Percentiles rank a stretch among this genome's conserved stretches.
Conservation (phyloP, 1,284 basidiomycete species). For the Fomitopsis schrenkii region DNA sequence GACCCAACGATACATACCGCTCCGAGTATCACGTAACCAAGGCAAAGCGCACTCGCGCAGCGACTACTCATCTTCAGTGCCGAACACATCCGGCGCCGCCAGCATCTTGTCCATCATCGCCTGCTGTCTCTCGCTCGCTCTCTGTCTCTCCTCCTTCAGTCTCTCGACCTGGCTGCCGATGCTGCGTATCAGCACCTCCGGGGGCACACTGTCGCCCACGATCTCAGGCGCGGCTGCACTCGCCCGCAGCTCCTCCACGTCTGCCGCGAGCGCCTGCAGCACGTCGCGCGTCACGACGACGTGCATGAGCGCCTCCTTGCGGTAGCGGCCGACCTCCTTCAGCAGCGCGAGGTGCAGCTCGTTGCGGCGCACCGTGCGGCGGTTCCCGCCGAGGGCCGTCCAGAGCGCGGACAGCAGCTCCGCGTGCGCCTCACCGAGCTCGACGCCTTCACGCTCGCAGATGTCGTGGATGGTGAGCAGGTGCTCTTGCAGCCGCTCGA, state of each 20-base stretch:
- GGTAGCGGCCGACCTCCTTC: constrained; percentile 48
- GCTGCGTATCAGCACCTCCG: constrained; percentile 69
- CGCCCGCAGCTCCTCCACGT: constrained; percentile 70
- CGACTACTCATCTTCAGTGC: constrained; percentile 8
- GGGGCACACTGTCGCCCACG: constrained; percentile 50
- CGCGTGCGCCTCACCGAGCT: constrained; percentile 38
- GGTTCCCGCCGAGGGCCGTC: constrained; percentile 63
- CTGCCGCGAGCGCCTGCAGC: constrained; percentile 57
- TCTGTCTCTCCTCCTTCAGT: constrained; percentile 50
- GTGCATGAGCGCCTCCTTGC: constrained; percentile 55
- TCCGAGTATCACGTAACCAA: not conserved
- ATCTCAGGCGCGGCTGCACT: constrained; percentile 62
- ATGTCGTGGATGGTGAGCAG: constrained; percentile 53
- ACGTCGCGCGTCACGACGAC: constrained; percentile 59
- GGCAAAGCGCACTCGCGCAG: not conserved
- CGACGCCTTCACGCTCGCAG: constrained; percentile 49
- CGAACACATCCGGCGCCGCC: constrained; percentile 20
- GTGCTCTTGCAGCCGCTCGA: constrained; percentile 58
- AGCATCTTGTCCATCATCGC: constrained; percentile 25
- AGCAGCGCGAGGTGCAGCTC: constrained; percentile 50
- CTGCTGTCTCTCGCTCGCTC: constrained; percentile 29
- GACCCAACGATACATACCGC: not conserved
- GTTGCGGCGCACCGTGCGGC: constrained; percentile 38
- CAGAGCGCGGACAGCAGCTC: constrained; percentile 63
- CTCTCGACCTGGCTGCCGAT: constrained; percentile 61